A percentile compares a stretch with the other conserved stretches of the same genome.
Conservation (phyloP, 192 early-diverging fungal species). For the Diversispora epigaea region DNA sequence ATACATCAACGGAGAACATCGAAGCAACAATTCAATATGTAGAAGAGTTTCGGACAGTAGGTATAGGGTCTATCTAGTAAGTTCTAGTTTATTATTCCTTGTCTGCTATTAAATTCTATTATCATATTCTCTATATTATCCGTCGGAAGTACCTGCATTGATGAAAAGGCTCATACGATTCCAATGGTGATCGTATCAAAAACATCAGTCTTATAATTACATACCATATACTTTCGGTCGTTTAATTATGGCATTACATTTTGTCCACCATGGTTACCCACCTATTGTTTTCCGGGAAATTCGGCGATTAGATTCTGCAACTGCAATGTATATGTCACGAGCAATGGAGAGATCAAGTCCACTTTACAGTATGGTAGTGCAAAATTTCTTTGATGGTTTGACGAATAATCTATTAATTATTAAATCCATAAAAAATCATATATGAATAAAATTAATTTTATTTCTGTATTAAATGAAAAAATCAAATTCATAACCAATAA, state of each 20-base stretch:
- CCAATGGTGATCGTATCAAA: neutral
- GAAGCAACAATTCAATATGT: neutral
- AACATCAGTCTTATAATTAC: neutral
- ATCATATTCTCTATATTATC: neutral
- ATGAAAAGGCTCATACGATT: conserved; percentile 8
- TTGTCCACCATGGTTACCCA: conserved; percentile 16
- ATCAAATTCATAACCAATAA: too few relatives aligned
- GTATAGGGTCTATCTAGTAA: conserved; percentile 4
- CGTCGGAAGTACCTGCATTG: conserved; percentile 12
- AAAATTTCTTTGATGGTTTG: conserved; percentile 11
- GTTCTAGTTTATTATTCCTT: conserved; percentile 7
- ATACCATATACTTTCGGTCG: conserved; percentile 16
- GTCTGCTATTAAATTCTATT: neutral
- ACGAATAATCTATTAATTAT: too few relatives aligned
- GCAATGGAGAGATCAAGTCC: neutral
- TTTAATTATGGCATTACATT: conserved; percentile 20
- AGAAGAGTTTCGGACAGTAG: conserved; percentile 10
- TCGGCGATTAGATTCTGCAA: neutral
- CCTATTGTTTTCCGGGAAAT: conserved; percentile 17
- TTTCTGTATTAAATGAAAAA: too few relatives aligned
- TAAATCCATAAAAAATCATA: too few relatives aligned
- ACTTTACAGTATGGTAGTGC: neutral
- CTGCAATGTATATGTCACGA: neutral
- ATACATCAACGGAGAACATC: conserved; percentile 5
- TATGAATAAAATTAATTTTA: too few relatives aligned